These are phyloP conservation scores for Porodaedalea pini DNA, from an alignment of 1,284 basidiomycete species.

Conservation along the genomic window DNA sequence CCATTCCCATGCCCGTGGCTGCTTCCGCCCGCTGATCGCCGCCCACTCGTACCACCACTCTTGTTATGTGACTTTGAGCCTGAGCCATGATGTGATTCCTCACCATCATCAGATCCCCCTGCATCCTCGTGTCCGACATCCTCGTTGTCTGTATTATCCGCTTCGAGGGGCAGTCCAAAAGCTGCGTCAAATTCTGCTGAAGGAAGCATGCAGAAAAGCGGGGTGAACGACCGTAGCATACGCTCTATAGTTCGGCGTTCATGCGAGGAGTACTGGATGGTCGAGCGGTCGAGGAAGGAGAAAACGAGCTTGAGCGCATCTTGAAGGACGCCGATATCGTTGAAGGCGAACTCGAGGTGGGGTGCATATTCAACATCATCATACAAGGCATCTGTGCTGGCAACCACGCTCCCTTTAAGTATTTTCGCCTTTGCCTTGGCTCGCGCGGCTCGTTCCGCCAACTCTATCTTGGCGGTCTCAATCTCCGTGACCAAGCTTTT, in stretches of 20 bases:
- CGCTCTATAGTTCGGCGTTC: slow-evolving; percentile 85
- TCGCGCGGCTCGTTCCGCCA: slow-evolving; percentile 45
- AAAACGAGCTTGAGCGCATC: slow-evolving; percentile 90
- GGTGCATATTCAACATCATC: slow-evolving; percentile 45
- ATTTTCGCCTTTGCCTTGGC: slow-evolving; percentile 4
- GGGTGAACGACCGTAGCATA: slow-evolving; percentile 84
- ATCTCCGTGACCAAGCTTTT: slow-evolving; percentile 90
- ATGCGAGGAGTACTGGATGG: slow-evolving; percentile 65
- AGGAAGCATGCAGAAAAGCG: slow-evolving; percentile 76
- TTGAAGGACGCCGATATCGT: slow-evolving; percentile 78
- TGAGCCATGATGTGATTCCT: slow-evolving; percentile 19
- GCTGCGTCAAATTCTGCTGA: slow-evolving; percentile 75
- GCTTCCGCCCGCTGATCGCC: slow-evolving; percentile 38
- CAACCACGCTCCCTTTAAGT: slow-evolving; percentile 32
- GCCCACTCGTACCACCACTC: slow-evolving; percentile 29
- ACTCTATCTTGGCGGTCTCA: slow-evolving; percentile 73
- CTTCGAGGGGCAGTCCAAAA: slow-evolving; percentile 57
- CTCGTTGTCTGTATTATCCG: slow-evolving; percentile 43
- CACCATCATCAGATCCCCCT: slow-evolving; percentile 39
- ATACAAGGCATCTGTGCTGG: slow-evolving; percentile 26
- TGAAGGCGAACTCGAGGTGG: slow-evolving; percentile 81
- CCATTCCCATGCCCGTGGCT: slow-evolving; percentile 29
- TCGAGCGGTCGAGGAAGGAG: slow-evolving; percentile 85
- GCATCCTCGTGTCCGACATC: slow-evolving; percentile 43
- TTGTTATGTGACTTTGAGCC: slow-evolving; percentile 22